Conservation (phyloP, 148 eudicot genomes). For the Amaranthus cruentus region DNA sequence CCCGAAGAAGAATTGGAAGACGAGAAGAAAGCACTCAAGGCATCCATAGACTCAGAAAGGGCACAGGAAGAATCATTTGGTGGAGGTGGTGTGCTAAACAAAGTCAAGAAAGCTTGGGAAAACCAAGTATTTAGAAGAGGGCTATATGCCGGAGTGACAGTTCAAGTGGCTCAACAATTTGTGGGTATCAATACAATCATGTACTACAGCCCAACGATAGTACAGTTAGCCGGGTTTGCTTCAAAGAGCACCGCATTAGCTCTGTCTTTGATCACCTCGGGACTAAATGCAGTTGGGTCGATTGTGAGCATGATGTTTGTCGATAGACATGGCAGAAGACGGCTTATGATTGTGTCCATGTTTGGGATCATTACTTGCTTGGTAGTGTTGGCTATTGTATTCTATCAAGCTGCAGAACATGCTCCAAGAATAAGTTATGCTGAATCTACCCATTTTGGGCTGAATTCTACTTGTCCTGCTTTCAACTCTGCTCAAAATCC, state of each 20-base stretch:
- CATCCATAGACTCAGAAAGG: slow-evolving; percentile 53
- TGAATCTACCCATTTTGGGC: slow-evolving; percentile 57
- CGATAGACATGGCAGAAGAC: slow-evolving; percentile 77
- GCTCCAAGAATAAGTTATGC: slow-evolving; percentile 42
- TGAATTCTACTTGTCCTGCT: slow-evolving; percentile 55
- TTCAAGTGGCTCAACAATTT: slow-evolving; percentile 83
- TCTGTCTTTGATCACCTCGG: slow-evolving; percentile 76
- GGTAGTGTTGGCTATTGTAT: slow-evolving; percentile 44
- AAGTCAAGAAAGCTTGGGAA: slow-evolving; percentile 50
- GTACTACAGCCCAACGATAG: slow-evolving; percentile 87
- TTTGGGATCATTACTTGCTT: slow-evolving; percentile 65
- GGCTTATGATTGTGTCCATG: slow-evolving; percentile 72
- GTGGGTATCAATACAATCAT: slow-evolving; percentile 81
- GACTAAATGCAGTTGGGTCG: slow-evolving; percentile 69
- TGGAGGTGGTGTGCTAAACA: slow-evolving; percentile 31
- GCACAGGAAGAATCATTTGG: slow-evolving; percentile 45
- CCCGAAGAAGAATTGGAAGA: slow-evolving; percentile 59
- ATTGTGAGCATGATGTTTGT: slow-evolving; percentile 74
- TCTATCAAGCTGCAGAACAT: slow-evolving; percentile 47
- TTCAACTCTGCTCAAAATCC: slow-evolving; percentile 32
- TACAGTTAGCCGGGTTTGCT: slow-evolving; percentile 82
- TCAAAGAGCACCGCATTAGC: slow-evolving; percentile 79
- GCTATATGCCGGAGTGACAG: slow-evolving; percentile 76
- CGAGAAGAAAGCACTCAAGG: slow-evolving; percentile 57
- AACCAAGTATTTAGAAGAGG: slow-evolving; percentile 64